phyloP scores from a whole-genome alignment of 768 basidiomycete genomes.

The Sporobolomyces pararoseus region DNA sequence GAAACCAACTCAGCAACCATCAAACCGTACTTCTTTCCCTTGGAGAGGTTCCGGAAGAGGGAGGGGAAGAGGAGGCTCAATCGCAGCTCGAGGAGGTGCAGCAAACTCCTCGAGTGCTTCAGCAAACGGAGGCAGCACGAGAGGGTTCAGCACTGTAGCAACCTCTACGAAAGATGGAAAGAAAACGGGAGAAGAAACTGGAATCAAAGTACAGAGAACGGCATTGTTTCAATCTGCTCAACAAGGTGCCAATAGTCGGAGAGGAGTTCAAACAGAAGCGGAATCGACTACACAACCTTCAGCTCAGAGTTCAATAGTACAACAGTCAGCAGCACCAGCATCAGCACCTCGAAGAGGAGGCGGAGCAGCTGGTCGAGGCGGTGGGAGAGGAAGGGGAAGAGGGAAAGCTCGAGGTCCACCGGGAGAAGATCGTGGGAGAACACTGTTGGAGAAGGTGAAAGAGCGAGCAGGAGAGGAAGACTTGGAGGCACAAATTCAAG shows the following conservation, averaged over 20 bases:
- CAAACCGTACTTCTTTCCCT: conserved; percentile 1
- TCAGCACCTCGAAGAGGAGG: background rate
- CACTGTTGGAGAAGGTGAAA: conserved; percentile 1
- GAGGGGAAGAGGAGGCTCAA: background rate
- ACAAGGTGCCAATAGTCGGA: background rate
- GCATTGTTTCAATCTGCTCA: conserved; percentile 6
- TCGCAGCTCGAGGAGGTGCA: background rate
- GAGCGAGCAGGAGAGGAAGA: conserved; percentile 21
- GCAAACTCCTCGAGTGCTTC: background rate
- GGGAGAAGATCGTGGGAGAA: background rate
- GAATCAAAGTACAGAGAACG: background rate
- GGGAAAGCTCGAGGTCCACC: background rate
- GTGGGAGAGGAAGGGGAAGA: conserved; percentile 4
- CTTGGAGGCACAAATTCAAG: conserved; percentile 17
- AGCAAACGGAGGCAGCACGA: background rate
- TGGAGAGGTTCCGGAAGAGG: conserved; percentile 17
- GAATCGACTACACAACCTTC: background rate
- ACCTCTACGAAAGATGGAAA: background rate
- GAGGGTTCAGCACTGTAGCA: conserved; percentile 5
- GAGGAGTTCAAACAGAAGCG: conserved; percentile 1
- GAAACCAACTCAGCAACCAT: background rate
- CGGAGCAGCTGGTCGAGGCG: background rate
- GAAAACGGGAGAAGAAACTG: background rate
- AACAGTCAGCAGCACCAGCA: background rate
- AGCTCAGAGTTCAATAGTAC: no score